Evolutionary conservation across 305 asterid genomes (phyloP), one percentile per base, ranked within the genome.

Genomic region (Fraxinus nigra): DNA sequence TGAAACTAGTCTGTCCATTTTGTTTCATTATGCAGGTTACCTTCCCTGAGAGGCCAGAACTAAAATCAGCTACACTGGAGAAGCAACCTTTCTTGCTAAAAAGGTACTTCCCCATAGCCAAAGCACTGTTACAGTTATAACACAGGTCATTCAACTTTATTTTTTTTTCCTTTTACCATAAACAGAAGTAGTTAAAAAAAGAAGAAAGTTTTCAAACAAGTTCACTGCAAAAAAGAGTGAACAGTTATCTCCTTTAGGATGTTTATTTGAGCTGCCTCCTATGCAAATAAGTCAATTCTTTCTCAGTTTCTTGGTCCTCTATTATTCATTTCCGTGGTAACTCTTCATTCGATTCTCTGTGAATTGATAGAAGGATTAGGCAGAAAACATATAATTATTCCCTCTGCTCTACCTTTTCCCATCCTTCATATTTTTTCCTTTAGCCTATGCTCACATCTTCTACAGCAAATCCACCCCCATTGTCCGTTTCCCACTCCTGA

Each of bases 81-180:
- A 82, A 91, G 82, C 97, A 92, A 83, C 97, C 95, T 79, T 85
- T 95, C 88, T 81, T 85, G 70, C 90, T 95, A 80, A 93, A 95
- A 90, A 91, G 98, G 98, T 95, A 90, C 82, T 40, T 80, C 72
- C 76, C n/a, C 4, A 5, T 33, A 6, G 76, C 14, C 28, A 33
- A 70, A 32, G 46, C 46, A 70, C 24, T 70, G 76, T 70, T 14
- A 0, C 43, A 70, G 38, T 28, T 67, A 14, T 30, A 13, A 28
- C 22, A 4, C 74, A 13, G 35, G 20, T 67, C 74, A 67, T 67
- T 67, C 37, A 67, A 28, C 37, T 28, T 67, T 13, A 26, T 65
- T 24, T 65, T 4, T 11, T n/a, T 18, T 56, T 56, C 26, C 24
- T 56, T 18, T 56, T 56, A 28, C 74, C 20, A 26, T 30, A 28